These are phyloP conservation scores for Phyllachora maydis DNA, from an alignment of 2,329 filamentous ascomycete genomes.

Conservation along the genomic window DNA sequence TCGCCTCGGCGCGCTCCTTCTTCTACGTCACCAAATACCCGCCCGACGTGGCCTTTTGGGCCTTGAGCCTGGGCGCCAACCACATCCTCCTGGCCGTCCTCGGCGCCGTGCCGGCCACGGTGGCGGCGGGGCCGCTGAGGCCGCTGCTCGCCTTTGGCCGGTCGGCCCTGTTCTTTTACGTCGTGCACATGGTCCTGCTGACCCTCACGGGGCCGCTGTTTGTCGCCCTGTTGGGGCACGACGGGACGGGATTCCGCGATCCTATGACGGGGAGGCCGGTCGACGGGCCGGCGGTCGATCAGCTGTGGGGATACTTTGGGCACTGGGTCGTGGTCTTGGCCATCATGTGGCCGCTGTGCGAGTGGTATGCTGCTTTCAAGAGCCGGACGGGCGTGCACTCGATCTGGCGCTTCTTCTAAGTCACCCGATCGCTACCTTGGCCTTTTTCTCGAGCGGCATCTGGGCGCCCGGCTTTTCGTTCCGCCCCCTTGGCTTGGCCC, in stretches of 20 bases:
- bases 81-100: slow-evolving; percentile 17
- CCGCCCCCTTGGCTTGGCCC: too few relatives aligned
- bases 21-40: slow-evolving; percentile 25
- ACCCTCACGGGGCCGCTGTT: slow-evolving; percentile 9
- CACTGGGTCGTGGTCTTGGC: slow-evolving; percentile 15
- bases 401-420: slow-evolving; percentile 23
- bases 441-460: too few relatives aligned
- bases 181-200: slow-evolving; percentile 15
- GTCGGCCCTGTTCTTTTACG: slow-evolving; percentile 24
- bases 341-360: slow-evolving; percentile 18
- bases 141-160: slow-evolving; percentile 20
- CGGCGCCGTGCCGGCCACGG: slow-evolving; percentile 10
- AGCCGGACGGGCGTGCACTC: slow-evolving; percentile 17
- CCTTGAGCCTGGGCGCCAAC: slow-evolving; percentile 17
- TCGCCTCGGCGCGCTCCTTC: slow-evolving; percentile 18
- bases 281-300: slow-evolving; percentile 14
- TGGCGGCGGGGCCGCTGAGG: slow-evolving; percentile 10
- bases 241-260: slow-evolving; percentile 9
- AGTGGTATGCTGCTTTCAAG: slow-evolving; percentile 21
- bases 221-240: slow-evolving; percentile 13
- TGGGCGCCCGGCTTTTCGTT: too few relatives aligned
- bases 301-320: slow-evolving; percentile 13
- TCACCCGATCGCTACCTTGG: neutral
- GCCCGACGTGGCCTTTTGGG: slow-evolving; percentile 22
- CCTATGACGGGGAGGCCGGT: slow-evolving; percentile 8